Evolutionary conservation across 257 asterid species (phyloP), one percentile per base, ranked within the genome.

Genomic region (Cordia subcordata): DNA sequence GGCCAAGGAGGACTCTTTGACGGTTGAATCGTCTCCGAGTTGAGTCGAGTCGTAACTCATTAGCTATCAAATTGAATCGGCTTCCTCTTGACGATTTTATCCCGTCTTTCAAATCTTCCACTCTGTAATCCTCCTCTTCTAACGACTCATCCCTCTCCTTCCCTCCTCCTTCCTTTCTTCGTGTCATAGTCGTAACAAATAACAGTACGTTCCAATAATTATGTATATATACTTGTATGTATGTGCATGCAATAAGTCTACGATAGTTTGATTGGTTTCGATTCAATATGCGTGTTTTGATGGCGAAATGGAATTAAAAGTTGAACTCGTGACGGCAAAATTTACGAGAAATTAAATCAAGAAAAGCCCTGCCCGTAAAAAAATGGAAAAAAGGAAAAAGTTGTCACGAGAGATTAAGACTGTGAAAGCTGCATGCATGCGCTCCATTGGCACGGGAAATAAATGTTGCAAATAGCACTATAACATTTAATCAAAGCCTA

Each of bases 61-160:
- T 68, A 67, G 79, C 79, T 10, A 81, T 81, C 69, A 79, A 57
- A 8, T 39, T 55, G 18, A 77, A 77, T 62, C 76, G 65, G 53
- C 77, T 70, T 44, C 72, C 78, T 45, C 62, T 47, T 4, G 78
- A 61, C 1, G 81, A 72, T 53, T 52, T 58, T 8, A 75, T 63
- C 17, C 33, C 61, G 0, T 87, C 94, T 27, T 70, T 74, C 68
- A 87, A 67, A 62, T 77, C 81, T 18, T 75, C 78, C 57, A 87
- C 82, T 27, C 20, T 72, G 37, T 82, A 85, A 55, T 88, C 90
- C 39, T 65, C 78, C 14, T 53, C 68, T 27, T 51, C 49, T 9
- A 22, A 51, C 33, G 33, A 6, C 10, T 55, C 61, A 27, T 19
- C 21, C 0, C 8, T 61, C 13, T 59, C 63, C 68, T 20, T 22